phyloP scores from a whole-genome alignment of 2,329 filamentous ascomycete genomes.

The Colletotrichum brevisporum region DNA sequence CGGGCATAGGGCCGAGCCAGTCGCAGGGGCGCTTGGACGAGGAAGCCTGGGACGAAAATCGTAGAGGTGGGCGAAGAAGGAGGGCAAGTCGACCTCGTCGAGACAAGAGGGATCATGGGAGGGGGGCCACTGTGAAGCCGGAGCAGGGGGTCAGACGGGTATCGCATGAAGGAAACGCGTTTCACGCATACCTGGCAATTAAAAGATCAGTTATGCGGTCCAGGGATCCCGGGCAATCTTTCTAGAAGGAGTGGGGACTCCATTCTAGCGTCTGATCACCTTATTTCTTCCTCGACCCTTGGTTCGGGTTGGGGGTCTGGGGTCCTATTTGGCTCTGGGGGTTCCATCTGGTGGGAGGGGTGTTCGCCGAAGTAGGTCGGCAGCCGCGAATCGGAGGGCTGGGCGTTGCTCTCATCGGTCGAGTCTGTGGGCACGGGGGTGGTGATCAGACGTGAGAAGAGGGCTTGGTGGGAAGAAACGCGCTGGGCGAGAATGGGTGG shows the following conservation, averaged over 20 bases:
- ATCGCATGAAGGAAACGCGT: conserved; percentile 62
- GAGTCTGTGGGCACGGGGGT: conserved; percentile 32
- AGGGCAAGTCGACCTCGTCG: conserved; percentile 35
- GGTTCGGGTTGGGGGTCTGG: background rate
- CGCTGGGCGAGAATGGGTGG: conserved; percentile 1
- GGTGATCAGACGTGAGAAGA: conserved; percentile 35
- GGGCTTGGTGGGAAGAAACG: conserved; percentile 21
- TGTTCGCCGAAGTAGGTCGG: conserved; percentile 3
- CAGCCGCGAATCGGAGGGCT: conserved; percentile 30
- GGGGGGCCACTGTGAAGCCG: conserved; percentile 25
- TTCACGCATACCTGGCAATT: conserved; percentile 63
- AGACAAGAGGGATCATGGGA: conserved; percentile 34
- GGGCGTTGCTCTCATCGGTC: conserved; percentile 13
- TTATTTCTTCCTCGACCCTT: conserved; percentile 33
- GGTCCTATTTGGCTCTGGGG: conserved; percentile 13
- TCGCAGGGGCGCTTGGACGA: conserved; percentile 28
- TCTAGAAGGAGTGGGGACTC: conserved; percentile 53
- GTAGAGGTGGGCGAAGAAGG: conserved; percentile 10
- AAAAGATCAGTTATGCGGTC: conserved; percentile 62
- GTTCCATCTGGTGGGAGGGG: background rate
- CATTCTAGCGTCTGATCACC: conserved; percentile 51
- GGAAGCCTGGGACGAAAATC: conserved; percentile 30
- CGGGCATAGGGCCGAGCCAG: conserved; percentile 34
- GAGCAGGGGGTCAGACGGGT: conserved; percentile 45
- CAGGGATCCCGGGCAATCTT: conserved; percentile 47